Evolutionary conservation across 2,329 filamentous ascomycete genomes (phyloP).

Genomic region (Coniochaeta hoffmannii): DNA sequence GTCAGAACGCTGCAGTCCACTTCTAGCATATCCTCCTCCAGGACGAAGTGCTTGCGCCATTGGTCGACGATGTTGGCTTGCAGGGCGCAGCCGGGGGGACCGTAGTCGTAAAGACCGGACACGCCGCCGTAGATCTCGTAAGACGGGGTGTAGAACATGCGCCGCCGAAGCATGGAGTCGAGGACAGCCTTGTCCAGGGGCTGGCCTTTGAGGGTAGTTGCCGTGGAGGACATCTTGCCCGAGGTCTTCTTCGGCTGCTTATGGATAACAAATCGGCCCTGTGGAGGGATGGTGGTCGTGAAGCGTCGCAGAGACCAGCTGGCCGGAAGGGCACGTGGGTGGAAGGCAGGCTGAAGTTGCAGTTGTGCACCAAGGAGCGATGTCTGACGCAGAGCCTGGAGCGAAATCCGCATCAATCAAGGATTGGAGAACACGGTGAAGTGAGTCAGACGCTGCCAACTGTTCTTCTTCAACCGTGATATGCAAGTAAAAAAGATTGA

Average conservation of each 20-base stretch:
- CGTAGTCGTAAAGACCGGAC: slow-evolving; percentile 87
- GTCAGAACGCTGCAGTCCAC: slow-evolving; percentile 93
- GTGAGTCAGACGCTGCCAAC: slow-evolving; percentile 2
- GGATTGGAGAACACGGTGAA: not conserved
- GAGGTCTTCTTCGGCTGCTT: slow-evolving; percentile 7
- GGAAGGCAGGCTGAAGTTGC: not conserved
- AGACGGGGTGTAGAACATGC: slow-evolving; percentile 89
- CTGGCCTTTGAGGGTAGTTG: slow-evolving; percentile 81
- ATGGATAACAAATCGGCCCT: not conserved
- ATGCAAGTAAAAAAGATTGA: slow-evolving; percentile 1
- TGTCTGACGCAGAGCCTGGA: not conserved
- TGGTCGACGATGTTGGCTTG: slow-evolving; percentile 81
- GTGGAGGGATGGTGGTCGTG: not conserved
- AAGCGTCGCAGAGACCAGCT: not conserved
- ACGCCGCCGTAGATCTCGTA: slow-evolving; percentile 95
- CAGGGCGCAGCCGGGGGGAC: slow-evolving; percentile 77
- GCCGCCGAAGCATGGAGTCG: slow-evolving; percentile 79
- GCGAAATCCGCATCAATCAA: slow-evolving; percentile 1
- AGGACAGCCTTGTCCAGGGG: slow-evolving; percentile 76
- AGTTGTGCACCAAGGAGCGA: not conserved
- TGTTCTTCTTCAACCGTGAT: slow-evolving; percentile 2
- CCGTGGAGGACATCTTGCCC: slow-evolving; percentile 38
- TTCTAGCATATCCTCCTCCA: slow-evolving; percentile 93
- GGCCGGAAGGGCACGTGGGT: not conserved
- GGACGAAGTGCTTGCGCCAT: slow-evolving; percentile 90